Evolutionary conservation across 163 green algal species (phyloP), one percentile per base, ranked within the genome.

Genomic region (Scenedesmus sp.): DNA sequence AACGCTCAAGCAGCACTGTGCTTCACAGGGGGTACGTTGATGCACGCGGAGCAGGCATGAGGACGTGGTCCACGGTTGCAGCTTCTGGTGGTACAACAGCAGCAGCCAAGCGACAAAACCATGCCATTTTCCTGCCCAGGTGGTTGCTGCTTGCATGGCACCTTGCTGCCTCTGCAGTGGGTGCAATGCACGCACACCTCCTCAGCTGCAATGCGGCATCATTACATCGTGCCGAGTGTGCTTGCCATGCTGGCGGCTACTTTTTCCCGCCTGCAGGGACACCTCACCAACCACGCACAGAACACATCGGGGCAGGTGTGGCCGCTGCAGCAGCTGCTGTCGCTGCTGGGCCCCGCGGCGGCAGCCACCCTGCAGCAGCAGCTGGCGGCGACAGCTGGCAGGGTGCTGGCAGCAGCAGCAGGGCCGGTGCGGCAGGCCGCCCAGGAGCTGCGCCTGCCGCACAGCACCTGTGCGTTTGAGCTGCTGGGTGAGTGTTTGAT

Each of bases 271-370:
- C 53, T 91, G 0, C 65, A 87, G n/a, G 92, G 94, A 20, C 93
- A 95, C 88, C 35, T 96, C 26, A 96, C 94, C 87, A 96, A 96
- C 83, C 91, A 94, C 24, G 91, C 91, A 0, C 93, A 84, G 65
- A 56, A 90, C 33, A 42, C 78, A 18, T 37, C 33, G 30, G 85
- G 18, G 20, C 16, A 49, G 0, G 85, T 90, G 46, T 84, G 65
- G 85, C 30, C 35, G 0, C 49, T 90, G 42, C 70, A 76, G 30
- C 44, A 84, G 85, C 85, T 90, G 49, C 59, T 89, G 18, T 12
- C 53, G 3, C 85, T 72, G 85, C n/a, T 93, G 89, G 12, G 3
- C 2, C 13, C 6, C 30, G n/a, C 33, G 65, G 15, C 92, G 81
- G 24, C 18, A 24, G 7, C 7, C 33, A 20, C 87, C 90, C 24